Percentiles rank a stretch among this genome's conserved stretches.
Conservation (phyloP, 495 filamentous ascomycete genomes). For the Aspergillus asperescens region DNA sequence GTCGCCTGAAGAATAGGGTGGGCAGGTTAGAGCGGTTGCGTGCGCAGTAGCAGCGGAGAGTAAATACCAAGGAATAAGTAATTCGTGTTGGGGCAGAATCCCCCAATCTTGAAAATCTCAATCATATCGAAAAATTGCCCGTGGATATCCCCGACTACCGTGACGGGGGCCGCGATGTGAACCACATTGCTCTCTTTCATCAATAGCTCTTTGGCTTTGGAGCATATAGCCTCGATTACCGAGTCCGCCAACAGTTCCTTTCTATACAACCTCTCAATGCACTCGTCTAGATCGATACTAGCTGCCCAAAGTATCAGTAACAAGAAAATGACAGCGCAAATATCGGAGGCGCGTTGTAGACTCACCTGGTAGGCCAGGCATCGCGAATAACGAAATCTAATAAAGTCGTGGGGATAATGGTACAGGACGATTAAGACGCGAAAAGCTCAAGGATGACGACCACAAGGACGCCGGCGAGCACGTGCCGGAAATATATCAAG, state of each 20-base stretch:
- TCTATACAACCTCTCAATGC: slow-evolving; percentile 89
- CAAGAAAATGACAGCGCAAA: neutral
- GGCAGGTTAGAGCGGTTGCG: neutral
- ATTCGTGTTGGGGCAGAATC: slow-evolving; percentile 93
- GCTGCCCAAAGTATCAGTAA: slow-evolving; percentile 46
- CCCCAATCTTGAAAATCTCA: slow-evolving; percentile 98
- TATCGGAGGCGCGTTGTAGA: slow-evolving; percentile 11
- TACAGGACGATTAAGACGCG: slow-evolving; percentile 14
- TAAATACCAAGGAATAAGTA: slow-evolving; percentile 93
- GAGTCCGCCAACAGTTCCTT: slow-evolving; percentile 96
- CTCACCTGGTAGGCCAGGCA: slow-evolving; percentile 85
- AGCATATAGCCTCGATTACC: slow-evolving; percentile 98
- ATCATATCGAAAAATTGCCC: slow-evolving; percentile 98
- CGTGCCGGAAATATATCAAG: slow-evolving; percentile 3
- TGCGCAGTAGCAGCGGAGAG: neutral
- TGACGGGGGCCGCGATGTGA: slow-evolving; percentile 91
- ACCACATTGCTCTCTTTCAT: slow-evolving; percentile 99
- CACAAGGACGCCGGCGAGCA: neutral
- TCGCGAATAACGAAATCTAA: slow-evolving; percentile 30
- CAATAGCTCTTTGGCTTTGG: slow-evolving; percentile 94
- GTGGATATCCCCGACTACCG: slow-evolving; percentile 98
- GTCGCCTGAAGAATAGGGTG: slow-evolving; percentile 55
- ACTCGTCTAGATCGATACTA: slow-evolving; percentile 96
- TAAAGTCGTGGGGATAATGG: slow-evolving; percentile 10
- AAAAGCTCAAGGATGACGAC: slow-evolving; percentile 4